Percentiles rank a stretch among this genome's conserved stretches.
These are phyloP conservation scores for Plasmodium knowlesi DNA, from an alignment of 169 alveolate species.

Conservation along the genomic window DNA sequence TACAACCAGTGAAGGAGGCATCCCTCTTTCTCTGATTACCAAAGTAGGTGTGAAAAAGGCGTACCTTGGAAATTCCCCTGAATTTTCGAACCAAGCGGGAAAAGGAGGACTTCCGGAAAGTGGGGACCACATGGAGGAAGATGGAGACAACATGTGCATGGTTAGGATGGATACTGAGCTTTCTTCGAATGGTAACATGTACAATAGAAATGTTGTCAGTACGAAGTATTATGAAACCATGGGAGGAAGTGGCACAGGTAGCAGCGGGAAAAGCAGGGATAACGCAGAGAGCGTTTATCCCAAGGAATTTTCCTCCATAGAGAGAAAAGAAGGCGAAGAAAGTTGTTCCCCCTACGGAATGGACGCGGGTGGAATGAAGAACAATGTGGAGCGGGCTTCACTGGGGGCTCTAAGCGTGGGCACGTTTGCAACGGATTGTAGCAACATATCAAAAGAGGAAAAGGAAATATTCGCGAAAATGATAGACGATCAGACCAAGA, in stretches of 20 bases:
- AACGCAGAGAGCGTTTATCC: neutral
- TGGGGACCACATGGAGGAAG: neutral
- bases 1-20: neutral
- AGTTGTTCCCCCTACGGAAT: neutral
- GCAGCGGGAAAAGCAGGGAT: neutral
- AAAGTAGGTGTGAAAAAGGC: neutral
- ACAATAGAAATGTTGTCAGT: slow-evolving; percentile 5
- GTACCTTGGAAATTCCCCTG: neutral
- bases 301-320: neutral
- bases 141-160: neutral
- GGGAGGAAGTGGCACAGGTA: neutral
- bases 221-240: slow-evolving; percentile 28
- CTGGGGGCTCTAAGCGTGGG: neutral
- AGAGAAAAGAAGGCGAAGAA: neutral
- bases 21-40: neutral
- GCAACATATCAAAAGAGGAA: neutral
- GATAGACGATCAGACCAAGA: slow-evolving; percentile 5
- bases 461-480: neutral
- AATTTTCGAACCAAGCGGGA: neutral
- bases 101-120: neutral
- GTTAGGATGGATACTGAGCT: neutral
- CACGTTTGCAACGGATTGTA: neutral
- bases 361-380: neutral
- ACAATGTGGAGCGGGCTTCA: neutral
- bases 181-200: neutral